Conservation (phyloP, 2,329 filamentous ascomycete species). For the Chrysoporthe deuterocubensis region DNA sequence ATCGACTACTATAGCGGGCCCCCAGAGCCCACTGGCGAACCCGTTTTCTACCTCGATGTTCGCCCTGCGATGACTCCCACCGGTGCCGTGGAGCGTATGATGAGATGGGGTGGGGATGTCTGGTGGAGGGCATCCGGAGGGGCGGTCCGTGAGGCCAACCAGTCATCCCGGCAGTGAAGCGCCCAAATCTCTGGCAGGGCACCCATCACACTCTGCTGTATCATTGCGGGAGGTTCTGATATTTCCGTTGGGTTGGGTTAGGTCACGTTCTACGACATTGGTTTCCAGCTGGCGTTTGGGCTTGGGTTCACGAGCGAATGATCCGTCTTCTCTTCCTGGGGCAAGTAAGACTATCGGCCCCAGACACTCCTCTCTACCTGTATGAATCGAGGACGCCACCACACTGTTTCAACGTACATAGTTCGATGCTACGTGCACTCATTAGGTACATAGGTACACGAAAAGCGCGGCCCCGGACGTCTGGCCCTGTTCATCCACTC, state of each 20-base stretch:
- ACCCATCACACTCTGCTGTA: not conserved
- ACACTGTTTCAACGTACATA: constrained; percentile 1
- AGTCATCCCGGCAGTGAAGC: constrained; percentile 11
- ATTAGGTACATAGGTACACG: not conserved
- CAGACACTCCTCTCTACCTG: constrained; percentile 12
- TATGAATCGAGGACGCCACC: not conserved
- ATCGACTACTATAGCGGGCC: constrained; percentile 95
- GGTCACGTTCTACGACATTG: not conserved
- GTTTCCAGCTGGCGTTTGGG: constrained; percentile 1
- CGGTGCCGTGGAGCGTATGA: constrained; percentile 77
- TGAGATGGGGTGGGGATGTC: constrained; percentile 89
- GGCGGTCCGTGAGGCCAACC: constrained; percentile 54
- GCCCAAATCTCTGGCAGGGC: not conserved
- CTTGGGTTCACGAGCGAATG: not conserved
- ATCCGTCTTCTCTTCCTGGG: not conserved
- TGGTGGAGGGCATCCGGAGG: constrained; percentile 91
- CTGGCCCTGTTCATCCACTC: not conserved
- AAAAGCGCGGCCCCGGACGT: not conserved
- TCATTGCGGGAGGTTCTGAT: not conserved
- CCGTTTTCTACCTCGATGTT: constrained; percentile 95
- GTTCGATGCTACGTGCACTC: not conserved
- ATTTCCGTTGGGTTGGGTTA: not conserved
- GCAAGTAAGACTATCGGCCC: not conserved
- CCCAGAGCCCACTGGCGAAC: constrained; percentile 82
- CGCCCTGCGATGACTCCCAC: constrained; percentile 84